A percentile compares a stretch with the other conserved stretches of the same genome.
phyloP scores from a whole-genome alignment of 208 protist species.

The Naegleria lovaniensis region DNA sequence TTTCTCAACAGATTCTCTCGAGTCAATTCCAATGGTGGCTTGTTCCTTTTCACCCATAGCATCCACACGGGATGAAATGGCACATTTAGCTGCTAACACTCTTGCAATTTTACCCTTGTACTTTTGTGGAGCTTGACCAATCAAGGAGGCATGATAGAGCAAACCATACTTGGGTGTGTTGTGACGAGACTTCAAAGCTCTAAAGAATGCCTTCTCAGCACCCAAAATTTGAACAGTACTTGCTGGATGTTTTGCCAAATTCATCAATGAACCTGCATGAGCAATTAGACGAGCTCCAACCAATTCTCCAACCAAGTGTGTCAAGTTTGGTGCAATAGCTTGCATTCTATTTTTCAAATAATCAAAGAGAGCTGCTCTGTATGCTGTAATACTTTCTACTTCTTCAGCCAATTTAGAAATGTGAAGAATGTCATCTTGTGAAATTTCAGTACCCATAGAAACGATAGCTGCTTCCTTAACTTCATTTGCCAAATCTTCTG shows the following conservation, averaged over 20 bases:
- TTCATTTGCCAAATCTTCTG: conserved; percentile 86
- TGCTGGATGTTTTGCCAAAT: conserved; percentile 95
- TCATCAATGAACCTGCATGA: conserved; percentile 93
- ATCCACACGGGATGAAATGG: conserved; percentile 93
- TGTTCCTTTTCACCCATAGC: conserved; percentile 90
- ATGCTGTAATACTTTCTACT: conserved; percentile 72
- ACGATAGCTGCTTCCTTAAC: conserved; percentile 91
- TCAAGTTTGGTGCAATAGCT: conserved; percentile 97
- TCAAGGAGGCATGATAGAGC: conserved; percentile 95
- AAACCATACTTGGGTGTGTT: conserved; percentile 99
- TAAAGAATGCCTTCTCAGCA: conserved; percentile 97
- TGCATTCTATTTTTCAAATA: conserved; percentile 90
- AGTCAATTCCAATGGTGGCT: conserved; percentile 53
- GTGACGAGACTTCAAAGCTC: conserved; percentile 94
- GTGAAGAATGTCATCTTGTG: conserved; percentile 87
- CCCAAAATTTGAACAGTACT: conserved; percentile 97
- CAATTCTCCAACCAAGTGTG: conserved; percentile 91
- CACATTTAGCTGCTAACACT: conserved; percentile 94
- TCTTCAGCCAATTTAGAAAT: conserved; percentile 81
- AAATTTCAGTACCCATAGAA: conserved; percentile 97
- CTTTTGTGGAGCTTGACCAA: conserved; percentile 80
- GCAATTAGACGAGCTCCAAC: conserved; percentile 97
- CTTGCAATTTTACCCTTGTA: conserved; percentile 94
- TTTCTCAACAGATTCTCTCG: conserved; percentile 47
- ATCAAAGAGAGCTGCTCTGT: conserved; percentile 83